Evolutionary conservation across 441 rosid species (phyloP), one percentile per base, ranked within the genome.

Genomic region (Erodium trifolium): DNA sequence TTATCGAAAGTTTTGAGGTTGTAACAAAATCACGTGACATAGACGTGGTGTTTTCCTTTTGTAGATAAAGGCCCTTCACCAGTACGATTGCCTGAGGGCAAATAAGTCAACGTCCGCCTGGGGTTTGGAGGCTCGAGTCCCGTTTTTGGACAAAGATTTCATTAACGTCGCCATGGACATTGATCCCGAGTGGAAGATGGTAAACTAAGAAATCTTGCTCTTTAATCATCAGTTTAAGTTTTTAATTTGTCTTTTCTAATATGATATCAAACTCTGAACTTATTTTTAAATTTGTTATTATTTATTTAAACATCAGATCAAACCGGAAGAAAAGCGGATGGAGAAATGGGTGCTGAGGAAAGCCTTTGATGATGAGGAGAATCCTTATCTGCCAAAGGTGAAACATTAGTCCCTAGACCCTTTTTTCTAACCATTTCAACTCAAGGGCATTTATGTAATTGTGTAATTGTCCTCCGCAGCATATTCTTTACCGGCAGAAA

Each of bases 61-160:
- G 78, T 87, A 95, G 99, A 88, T 95, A 72, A 92, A 95, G 73
- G 90, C 95, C 69, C 98, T 95, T 73, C 96, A 95, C 75, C 93
- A 89, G 62, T 95, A 87, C 76, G 99, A 95, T 74, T 95, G 99
- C 82, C 84, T 95, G 87, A 92, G 99, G 80, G 99, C 99, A 47
- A 95, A 92, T 72, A 92, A 92, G 70, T 82, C 99, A 31, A 92
- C 98, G 70, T 92, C 98, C 59, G 98, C 99, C 7, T 95, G 98
- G 96, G 99, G 99, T 69, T 81, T 95, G 72, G 98, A 95, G 82
- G 98, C 98, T 78, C 97, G 99, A 72, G 97, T 95, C 18, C 99
- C 99, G 70, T 95, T 95, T 79, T 70, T 95, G 27, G 98, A 95
- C 76, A 92, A 87, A 84, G 98, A 83, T 43, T 95, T 95, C 72